These are phyloP conservation scores for Colletotrichum sojae DNA, from an alignment of 2,329 filamentous ascomycete species.

Conservation along the genomic window DNA sequence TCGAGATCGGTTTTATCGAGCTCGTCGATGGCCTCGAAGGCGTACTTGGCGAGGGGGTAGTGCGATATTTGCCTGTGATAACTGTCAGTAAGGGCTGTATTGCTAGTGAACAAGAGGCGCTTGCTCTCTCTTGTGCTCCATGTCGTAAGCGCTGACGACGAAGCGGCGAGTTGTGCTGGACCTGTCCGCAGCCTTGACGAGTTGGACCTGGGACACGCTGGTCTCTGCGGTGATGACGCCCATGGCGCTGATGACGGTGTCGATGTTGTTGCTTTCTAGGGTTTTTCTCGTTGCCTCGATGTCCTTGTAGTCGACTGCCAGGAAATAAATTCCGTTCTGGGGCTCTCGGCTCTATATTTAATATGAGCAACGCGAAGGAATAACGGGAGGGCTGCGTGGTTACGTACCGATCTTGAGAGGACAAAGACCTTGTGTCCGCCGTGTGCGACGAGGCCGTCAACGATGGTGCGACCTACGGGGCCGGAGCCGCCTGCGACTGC, in stretches of 20 bases:
- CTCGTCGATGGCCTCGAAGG: conserved; percentile 43
- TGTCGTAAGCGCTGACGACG: conserved; percentile 59
- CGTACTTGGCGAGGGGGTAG: conserved; percentile 42
- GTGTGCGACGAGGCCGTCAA: conserved; percentile 56
- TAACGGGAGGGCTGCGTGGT: not conserved
- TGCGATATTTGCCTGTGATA: conserved; percentile 40
- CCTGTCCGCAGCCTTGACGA: conserved; percentile 60
- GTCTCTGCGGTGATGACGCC: conserved; percentile 46
- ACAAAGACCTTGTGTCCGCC: conserved; percentile 56
- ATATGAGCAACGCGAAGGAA: conserved; percentile 49
- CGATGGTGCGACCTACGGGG: conserved; percentile 60
- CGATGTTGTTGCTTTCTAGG: conserved; percentile 54
- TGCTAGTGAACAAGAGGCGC: not conserved
- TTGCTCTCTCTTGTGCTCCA: conserved; percentile 44
- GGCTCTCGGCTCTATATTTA: not conserved
- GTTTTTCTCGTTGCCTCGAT: conserved; percentile 41
- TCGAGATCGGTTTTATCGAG: conserved; percentile 32
- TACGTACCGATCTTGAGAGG: conserved; percentile 54
- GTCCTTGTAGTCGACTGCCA: conserved; percentile 48
- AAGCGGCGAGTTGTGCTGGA: conserved; percentile 56
- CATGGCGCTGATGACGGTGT: conserved; percentile 59
- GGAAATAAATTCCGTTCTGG: conserved; percentile 21
- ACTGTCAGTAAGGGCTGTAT: not conserved
- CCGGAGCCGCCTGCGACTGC: conserved; percentile 63
- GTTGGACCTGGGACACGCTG: conserved; percentile 53